Conservation (phyloP, 148 eudicot species). For the Bassia scoparia region DNA sequence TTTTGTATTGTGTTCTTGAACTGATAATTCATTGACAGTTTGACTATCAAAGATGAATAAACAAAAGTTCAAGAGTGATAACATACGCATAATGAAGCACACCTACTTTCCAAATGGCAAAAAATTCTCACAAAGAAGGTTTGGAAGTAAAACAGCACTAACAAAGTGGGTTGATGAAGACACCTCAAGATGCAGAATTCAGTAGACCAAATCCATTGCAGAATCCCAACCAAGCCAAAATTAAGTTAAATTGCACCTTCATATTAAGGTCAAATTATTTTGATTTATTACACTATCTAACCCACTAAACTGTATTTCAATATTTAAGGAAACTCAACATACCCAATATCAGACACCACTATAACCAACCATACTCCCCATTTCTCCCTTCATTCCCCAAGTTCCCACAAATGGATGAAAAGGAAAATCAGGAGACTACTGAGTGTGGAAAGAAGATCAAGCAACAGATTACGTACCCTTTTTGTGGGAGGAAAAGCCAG, state of each 20-base stretch:
- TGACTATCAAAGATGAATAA: too few relatives aligned
- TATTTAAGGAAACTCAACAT: slow-evolving; percentile 17
- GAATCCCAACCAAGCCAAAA: slow-evolving; percentile 13
- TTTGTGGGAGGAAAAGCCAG: slow-evolving; percentile 88
- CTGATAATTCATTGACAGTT: too few relatives aligned
- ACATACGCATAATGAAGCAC: not conserved
- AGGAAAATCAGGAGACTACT: slow-evolving; percentile 18
- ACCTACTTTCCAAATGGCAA: slow-evolving; percentile 22
- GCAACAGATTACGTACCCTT: slow-evolving; percentile 73
- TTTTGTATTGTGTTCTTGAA: too few relatives aligned
- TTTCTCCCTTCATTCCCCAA: not conserved
- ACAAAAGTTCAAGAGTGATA: too few relatives aligned
- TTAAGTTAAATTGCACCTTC: slow-evolving; percentile 30
- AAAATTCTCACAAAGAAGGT: not conserved
- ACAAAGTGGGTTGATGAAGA: slow-evolving; percentile 17
- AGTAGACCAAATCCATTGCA: slow-evolving; percentile 32
- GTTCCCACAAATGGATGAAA: slow-evolving; percentile 41
- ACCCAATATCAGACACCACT: slow-evolving; percentile 1
- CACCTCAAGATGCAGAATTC: slow-evolving; percentile 7
- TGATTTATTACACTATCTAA: slow-evolving; percentile 29
- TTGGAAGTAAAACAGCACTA: slow-evolving; percentile 11
- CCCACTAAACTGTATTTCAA: not conserved
- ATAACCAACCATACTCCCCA: not conserved
- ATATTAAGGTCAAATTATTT: slow-evolving; percentile 1
- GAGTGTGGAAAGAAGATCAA: slow-evolving; percentile 31